Evolutionary conservation across 1,284 basidiomycete species (phyloP).

Genomic region (Rhodotorula sp.): DNA sequence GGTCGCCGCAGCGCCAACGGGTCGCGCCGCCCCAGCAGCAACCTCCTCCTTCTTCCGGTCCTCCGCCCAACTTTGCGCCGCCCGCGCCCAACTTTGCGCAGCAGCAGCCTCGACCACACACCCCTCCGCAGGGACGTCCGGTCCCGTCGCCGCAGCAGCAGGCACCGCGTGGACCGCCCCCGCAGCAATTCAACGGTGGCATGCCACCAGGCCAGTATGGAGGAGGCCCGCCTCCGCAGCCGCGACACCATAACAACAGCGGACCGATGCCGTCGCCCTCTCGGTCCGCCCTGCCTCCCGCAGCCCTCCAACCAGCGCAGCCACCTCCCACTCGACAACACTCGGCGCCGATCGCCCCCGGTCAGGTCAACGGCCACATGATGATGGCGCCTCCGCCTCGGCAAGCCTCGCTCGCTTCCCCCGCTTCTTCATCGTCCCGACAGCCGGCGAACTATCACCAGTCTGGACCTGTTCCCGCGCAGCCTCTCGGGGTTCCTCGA

Average conservation of each 20-base stretch:
- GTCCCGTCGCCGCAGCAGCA: not conserved
- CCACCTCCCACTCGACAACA: not conserved
- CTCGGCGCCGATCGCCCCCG: not conserved
- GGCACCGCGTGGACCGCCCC: not conserved
- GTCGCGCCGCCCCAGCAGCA: not conserved
- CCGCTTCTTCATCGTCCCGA: not conserved
- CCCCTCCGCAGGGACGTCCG: not conserved
- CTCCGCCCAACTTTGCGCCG: not conserved
- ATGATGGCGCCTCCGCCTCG: not conserved
- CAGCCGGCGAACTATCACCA: not conserved
- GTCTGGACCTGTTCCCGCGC: not conserved
- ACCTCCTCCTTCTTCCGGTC: not conserved
- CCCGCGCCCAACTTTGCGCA: not conserved
- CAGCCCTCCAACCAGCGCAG: not conserved
- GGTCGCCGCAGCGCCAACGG: not conserved
- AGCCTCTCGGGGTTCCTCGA: not conserved
- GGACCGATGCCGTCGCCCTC: not conserved
- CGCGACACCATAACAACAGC: not conserved
- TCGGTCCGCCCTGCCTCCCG: not conserved
- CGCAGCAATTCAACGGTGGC: not conserved
- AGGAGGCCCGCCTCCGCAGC: not conserved
- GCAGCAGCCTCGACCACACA: not conserved
- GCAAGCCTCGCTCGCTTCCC: slow-evolving; percentile 1
- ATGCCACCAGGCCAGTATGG: not conserved
- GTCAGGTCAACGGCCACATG: not conserved